Base-by-base conservation (phyloP, 2,329 filamentous ascomycete genomes). In the Neocatenulostroma microsporum region DNA sequence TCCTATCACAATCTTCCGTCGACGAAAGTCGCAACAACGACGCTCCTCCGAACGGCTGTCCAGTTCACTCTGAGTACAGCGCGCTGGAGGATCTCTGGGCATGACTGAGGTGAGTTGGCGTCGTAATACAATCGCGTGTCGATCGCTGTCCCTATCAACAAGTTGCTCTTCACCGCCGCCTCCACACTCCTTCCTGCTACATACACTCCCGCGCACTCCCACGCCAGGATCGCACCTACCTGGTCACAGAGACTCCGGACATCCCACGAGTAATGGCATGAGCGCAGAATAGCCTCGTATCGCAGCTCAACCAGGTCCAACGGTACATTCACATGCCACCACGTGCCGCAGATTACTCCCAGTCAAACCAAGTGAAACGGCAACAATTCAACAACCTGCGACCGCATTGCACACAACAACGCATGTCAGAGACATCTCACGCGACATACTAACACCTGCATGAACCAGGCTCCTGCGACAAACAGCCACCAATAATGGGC, bases 401-500 rank as follows among this genome's bases (percentile, higher is more conserved):
- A 21, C 18, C 17, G 21, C 21, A 17, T 17, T 20, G 11, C 14
- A 8, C 17, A 32, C 30, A 21, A n/a, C 30, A 32, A 5, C 17
- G 21, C 30, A 12, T 12, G 15, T 5, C 30, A 13, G n/a, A n/a
- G 12, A 13, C 30, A 32, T 21, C 9, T 21, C n/a, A 30, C 21
- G 34, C 36, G 29, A 4, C 30, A 41, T 32, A 32, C 30, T 32
- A n/a, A 32, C 49, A 35, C 28, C 34, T 15, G 36, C 37, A 33
- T 21, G 33, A 17, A 34, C 36, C 42, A 36, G 42, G 36, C 43
- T n/a, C n/a, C n/a, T n/a, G n/a, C n/a, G n/a, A n/a, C n/a, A n/a
- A n/a, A n/a, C n/a, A n/a, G n/a, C n/a, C n/a, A n/a, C 62, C 66
- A 73, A 68, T 60, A 13, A 78, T 78, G 74, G 72, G 72, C 67